Base-by-base conservation (phyloP, 78 protist genomes). In the Diacronema lutheri region DNA sequence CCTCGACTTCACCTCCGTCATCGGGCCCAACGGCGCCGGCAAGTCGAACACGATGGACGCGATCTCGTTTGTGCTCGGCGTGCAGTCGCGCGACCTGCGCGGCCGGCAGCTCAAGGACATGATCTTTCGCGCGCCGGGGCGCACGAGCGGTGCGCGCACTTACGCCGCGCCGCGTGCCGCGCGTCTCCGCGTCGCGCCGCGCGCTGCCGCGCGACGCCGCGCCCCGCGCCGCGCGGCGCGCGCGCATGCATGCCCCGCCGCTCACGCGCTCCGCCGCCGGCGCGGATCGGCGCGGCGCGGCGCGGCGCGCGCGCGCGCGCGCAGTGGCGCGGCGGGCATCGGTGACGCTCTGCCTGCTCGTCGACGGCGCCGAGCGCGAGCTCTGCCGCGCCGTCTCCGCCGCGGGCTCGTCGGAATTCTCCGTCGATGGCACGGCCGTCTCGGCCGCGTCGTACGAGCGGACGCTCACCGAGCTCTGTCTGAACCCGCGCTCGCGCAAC, bases 21-120 rank as follows among this genome's bases (percentile, higher is more conserved):
- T 98, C 50, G 99, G 99, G 0, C 99, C 99, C 23, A 98, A 98
- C 55, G 99, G 99, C 26, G 31, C 87, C 76, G 92, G 94, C 46
- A 97, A 97, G 44, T 92, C 96, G 37, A 97, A 97, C 79, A 35
- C 95, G 29, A 96, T 96, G 97, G 99, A 97, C 41, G 98, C 99
- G 38, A 91, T 97, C 76, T 64, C 92, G 33, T 98, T 98, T 76
- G 99, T 95, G 0, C 78, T 97, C 5, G 99, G 99, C n/a, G 87
- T 92, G 37, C 83, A 78, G 19, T 11, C 97, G 11, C 0, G 41
- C 26, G 88, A 87, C 12, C 89, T 96, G 35, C 94, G 99, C n/a
- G 93, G 97, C 31, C 23, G 35, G 40, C 4, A 50, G 33, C 56
- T 92, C n/a, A 69, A 62, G 26, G 94, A 93, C 64, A 74, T 93